Evolutionary conservation across 148 eudicot genomes (phyloP).

Genomic region (Rhododendron henanense): DNA sequence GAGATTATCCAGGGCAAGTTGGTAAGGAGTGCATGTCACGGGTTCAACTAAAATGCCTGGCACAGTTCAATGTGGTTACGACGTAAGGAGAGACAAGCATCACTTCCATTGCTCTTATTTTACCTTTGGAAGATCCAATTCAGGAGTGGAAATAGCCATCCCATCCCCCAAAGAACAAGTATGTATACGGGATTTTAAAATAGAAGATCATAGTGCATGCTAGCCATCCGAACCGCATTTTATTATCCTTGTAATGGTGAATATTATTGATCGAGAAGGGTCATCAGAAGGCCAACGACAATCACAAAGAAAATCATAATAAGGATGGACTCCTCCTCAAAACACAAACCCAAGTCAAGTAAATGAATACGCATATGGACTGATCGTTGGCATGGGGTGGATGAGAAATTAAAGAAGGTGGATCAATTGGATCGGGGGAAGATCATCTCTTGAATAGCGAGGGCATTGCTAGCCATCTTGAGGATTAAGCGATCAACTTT

Average conservation of each 20-base stretch:
- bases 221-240: not conserved
- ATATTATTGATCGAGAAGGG: not conserved
- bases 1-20: constrained; percentile 20
- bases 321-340: not conserved
- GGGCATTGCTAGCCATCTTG: not conserved
- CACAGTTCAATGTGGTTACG: not conserved
- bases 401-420: not conserved
- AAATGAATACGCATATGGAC: not conserved
- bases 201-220: not conserved
- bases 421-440: not conserved
- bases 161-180: not conserved
- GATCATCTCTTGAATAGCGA: not conserved
- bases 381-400: not conserved
- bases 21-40: not conserved
- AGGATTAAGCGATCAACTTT: not conserved
- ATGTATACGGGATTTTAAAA: no score
- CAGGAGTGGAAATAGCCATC: not conserved
- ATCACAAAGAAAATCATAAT: not conserved
- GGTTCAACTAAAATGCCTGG: not conserved
- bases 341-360: not conserved
- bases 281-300: not conserved
- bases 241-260: not conserved
- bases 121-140: not conserved
- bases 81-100: not conserved
- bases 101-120: not conserved